Evolutionary conservation across 2,329 filamentous ascomycete genomes (phyloP).

Genomic region (Aspergillus sp.): DNA sequence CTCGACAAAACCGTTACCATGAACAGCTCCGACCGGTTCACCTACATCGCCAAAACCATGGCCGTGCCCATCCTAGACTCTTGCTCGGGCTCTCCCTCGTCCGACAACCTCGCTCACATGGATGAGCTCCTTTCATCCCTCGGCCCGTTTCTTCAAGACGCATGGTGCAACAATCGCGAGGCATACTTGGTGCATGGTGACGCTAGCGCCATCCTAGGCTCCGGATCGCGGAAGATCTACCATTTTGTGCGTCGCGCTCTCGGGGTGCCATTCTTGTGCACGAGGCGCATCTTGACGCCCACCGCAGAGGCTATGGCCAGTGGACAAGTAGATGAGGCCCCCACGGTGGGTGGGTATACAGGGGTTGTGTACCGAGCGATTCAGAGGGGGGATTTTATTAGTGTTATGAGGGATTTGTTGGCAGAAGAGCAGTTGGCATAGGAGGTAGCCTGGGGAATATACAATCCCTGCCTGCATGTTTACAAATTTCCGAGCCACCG

Average conservation of each 20-base stretch:
- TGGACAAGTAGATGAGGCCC: background rate
- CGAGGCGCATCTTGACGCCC: background rate
- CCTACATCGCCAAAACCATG: background rate
- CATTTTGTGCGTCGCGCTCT: conserved; percentile 1
- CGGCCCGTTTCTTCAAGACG: background rate
- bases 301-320: background rate
- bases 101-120: too few relatives aligned
- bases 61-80: background rate
- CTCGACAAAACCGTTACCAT: background rate
- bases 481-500: too few relatives aligned
- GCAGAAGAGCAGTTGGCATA: background rate
- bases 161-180: background rate
- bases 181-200: background rate
- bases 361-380: background rate
- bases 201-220: background rate
- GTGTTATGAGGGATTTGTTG: background rate
- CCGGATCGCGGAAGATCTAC: background rate
- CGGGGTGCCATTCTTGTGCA: background rate
- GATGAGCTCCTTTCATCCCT: too few relatives aligned
- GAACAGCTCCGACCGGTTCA: background rate
- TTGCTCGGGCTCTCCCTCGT: background rate
- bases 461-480: background rate
- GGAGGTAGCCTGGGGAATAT: background rate
- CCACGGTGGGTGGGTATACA: background rate
- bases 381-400: background rate